These are phyloP conservation scores for Amauroascus niger DNA, from an alignment of 2,329 filamentous ascomycete species.

Conservation along the genomic window DNA sequence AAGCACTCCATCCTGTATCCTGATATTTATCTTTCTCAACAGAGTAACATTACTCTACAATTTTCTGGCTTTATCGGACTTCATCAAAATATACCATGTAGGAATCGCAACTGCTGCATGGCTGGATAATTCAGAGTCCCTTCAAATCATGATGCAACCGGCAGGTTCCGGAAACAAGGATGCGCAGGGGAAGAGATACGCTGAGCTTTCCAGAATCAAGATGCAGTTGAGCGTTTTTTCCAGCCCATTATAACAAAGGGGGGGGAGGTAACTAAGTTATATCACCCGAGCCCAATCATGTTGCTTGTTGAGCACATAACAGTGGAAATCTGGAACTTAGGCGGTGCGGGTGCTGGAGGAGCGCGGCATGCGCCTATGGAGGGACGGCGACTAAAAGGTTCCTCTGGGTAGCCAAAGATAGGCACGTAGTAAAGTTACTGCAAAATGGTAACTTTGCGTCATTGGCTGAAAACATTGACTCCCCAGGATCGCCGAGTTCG, in stretches of 20 bases:
- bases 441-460: too few species aligned
- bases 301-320: background rate
- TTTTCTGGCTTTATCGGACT: too few species aligned
- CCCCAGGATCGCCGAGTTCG: background rate
- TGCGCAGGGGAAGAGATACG: background rate
- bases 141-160: background rate
- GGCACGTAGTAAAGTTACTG: too few species aligned
- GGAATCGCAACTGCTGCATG: background rate
- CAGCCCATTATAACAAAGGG: background rate
- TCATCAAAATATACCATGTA: too few species aligned
- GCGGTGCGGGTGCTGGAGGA: background rate
- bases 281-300: constrained; percentile 1
- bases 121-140: background rate
- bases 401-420: background rate
- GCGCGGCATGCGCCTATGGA: constrained; percentile 6
- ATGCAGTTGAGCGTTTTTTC: background rate
- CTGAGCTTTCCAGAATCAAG: background rate
- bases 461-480: background rate
- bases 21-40: too few species aligned
- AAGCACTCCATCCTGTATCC: too few species aligned
- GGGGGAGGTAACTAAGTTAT: background rate
- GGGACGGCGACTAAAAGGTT: background rate
- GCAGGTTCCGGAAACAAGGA: background rate
- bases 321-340: background rate
- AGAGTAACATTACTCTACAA: too few species aligned